These are phyloP conservation scores for Aspergillus bombycis DNA, from an alignment of 2,329 filamentous ascomycete species.

Conservation along the genomic window DNA sequence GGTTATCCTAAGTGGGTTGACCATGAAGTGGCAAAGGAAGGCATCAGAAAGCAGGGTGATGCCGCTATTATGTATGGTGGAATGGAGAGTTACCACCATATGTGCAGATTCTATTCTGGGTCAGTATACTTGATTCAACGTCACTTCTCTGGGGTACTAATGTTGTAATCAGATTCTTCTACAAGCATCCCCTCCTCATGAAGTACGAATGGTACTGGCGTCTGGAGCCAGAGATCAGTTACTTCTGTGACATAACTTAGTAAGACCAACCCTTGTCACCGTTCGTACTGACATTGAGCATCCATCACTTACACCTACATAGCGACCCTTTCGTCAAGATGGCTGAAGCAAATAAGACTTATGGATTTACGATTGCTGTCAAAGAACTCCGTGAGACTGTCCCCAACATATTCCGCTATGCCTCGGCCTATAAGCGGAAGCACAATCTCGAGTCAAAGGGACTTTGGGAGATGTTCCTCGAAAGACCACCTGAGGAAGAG, in stretches of 20 bases:
- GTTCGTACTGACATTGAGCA: constrained; percentile 7
- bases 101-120: constrained; percentile 99
- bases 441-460: constrained; percentile 91
- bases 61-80: constrained; percentile 99
- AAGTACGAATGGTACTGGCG: constrained; percentile 99
- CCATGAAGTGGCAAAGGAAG: constrained; percentile 88
- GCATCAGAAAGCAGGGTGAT: constrained; percentile 95
- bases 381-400: constrained; percentile 98
- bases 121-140: constrained; percentile 51
- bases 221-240: constrained; percentile 98
- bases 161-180: constrained; percentile 72
- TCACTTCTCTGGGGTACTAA: constrained; percentile 14
- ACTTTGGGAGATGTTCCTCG: constrained; percentile 98
- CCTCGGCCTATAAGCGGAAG: constrained; percentile 93
- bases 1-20: constrained; percentile 97
- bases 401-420: constrained; percentile 97
- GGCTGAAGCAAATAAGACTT: constrained; percentile 93
- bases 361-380: constrained; percentile 97
- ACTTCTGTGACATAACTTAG: constrained; percentile 99
- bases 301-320: constrained; percentile 33
- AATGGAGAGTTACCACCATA: constrained; percentile 97
- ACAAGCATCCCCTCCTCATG: constrained; percentile 89
- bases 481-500: constrained; percentile 62
- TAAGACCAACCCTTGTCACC: constrained; percentile 50
- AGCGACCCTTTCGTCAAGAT: constrained; percentile 96